Evolutionary conservation across 2,329 filamentous ascomycete genomes (phyloP), one percentile per base, ranked within the genome.

Genomic region (Amphichorda felina): DNA sequence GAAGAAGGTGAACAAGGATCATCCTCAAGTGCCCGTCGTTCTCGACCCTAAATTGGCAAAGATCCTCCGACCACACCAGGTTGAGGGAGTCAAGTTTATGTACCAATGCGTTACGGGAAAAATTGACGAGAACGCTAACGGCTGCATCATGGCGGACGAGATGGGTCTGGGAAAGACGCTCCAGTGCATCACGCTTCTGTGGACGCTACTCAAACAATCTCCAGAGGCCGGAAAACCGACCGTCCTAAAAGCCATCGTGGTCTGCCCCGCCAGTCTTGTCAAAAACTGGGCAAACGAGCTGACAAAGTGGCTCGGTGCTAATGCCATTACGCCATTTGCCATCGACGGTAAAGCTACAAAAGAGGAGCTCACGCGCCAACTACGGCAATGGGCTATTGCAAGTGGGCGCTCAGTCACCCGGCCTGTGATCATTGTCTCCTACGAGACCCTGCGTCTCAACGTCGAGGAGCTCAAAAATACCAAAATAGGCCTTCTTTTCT

Each of bases 81-180:
- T 98, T 26, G 91, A 96, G 55, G 91, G 91, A 50, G 91, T 98
- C 43, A 94, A 91, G 63, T 98, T 98, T 57, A 78, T 98, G 68
- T 98, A 96, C 59, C 75, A 76, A 45, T 94, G 86, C 50, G 87
- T 91, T 5, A 96, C 89, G 2, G 91, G 91, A n/a, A 72, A 96
- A 69, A 83, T 96, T 38, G 91, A 96, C 48, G 72, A 82, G 26
- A 89, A 89, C 48, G 91, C 91, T 33, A 84, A 95, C 55, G 91
- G 91, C 2, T 98, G 91, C 59, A 98, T 98, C 54, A 98, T 98
- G 91, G 91, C 91, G 36, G 91, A 98, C 55, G 91, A 95, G 55
- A 98, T 98, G 91, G 91, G 91, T 47, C 64, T 98, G 21, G 91
- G 91, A 38, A 98, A 98, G 63, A 98, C 91, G 14, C 61, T 98